Conservation (phyloP, 148 eudicot species). For the Amaranthus palmeri region DNA sequence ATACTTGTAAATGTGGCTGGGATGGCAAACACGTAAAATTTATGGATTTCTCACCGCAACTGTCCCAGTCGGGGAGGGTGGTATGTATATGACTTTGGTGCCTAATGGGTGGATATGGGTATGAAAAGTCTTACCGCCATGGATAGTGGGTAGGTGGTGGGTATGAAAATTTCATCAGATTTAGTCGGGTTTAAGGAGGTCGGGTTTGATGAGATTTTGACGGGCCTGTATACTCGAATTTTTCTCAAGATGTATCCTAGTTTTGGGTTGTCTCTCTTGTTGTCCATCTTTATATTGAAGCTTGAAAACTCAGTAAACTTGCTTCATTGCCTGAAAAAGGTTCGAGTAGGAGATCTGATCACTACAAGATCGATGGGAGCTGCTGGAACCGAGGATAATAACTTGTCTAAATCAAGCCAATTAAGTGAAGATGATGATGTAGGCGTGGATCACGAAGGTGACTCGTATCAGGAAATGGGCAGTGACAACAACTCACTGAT, state of each 20-base stretch:
- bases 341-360: slow-evolving; percentile 59
- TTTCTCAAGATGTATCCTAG: no score
- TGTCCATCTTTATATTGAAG: background rate
- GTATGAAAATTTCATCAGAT: no score
- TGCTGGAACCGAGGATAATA: slow-evolving; percentile 1
- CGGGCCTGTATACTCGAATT: no score
- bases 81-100: no score
- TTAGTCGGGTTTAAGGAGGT: no score
- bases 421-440: slow-evolving; percentile 16
- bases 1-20: background rate
- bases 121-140: no score
- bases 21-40: no score
- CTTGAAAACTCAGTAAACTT: background rate
- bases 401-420: slow-evolving; percentile 20
- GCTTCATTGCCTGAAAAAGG: slow-evolving; percentile 25
- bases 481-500: slow-evolving; percentile 25
- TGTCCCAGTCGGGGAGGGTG: no score
- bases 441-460: slow-evolving; percentile 31
- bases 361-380: slow-evolving; percentile 15
- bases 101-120: no score
- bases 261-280: background rate
- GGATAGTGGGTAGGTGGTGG: no score
- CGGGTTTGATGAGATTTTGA: no score
- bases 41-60: no score
- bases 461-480: slow-evolving; percentile 42